Percentiles rank a stretch among this genome's conserved stretches.
phyloP scores from a whole-genome alignment of 805 yeast genomes.

The Metschnikowia rubicola region DNA sequence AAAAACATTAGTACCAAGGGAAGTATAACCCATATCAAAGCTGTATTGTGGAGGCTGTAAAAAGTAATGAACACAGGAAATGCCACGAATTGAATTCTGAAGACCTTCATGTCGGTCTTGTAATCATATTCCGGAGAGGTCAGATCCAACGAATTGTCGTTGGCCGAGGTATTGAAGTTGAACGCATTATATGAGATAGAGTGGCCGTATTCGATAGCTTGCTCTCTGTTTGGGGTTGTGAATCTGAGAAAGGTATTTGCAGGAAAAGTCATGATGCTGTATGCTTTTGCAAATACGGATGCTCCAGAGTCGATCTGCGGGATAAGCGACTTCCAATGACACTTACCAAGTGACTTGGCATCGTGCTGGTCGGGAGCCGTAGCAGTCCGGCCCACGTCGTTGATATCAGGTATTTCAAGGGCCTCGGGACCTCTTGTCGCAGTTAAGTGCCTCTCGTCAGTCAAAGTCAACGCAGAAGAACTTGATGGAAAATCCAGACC shows the following conservation, averaged over 20 bases:
- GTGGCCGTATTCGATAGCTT: constrained; percentile 12
- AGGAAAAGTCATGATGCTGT: constrained; percentile 8
- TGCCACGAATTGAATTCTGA: constrained; percentile 8
- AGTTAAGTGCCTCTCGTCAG: constrained; percentile 10
- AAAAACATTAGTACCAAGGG: background rate
- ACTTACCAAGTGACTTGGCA: background rate
- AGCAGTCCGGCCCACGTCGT: background rate
- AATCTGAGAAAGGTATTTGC: constrained; percentile 11
- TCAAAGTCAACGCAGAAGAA: background rate
- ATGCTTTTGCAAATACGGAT: constrained; percentile 1
- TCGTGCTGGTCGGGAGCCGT: background rate
- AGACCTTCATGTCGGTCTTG: constrained; percentile 6
- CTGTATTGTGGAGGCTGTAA: constrained; percentile 3
- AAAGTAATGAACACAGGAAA: constrained; percentile 6
- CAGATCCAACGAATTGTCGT: background rate
- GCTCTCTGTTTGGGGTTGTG: constrained; percentile 18
- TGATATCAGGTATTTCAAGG: background rate
- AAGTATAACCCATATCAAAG: background rate
- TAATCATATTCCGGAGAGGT: constrained; percentile 7
- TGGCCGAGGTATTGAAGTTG: constrained; percentile 8
- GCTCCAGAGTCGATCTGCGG: constrained; percentile 6
- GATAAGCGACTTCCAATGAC: constrained; percentile 6
- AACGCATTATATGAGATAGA: constrained; percentile 11
- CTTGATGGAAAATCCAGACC: constrained; percentile 11
- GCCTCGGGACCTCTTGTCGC: background rate